These are phyloP conservation scores for Auricularia sp. DNA, from an alignment of 768 basidiomycete species.

Conservation along the genomic window DNA sequence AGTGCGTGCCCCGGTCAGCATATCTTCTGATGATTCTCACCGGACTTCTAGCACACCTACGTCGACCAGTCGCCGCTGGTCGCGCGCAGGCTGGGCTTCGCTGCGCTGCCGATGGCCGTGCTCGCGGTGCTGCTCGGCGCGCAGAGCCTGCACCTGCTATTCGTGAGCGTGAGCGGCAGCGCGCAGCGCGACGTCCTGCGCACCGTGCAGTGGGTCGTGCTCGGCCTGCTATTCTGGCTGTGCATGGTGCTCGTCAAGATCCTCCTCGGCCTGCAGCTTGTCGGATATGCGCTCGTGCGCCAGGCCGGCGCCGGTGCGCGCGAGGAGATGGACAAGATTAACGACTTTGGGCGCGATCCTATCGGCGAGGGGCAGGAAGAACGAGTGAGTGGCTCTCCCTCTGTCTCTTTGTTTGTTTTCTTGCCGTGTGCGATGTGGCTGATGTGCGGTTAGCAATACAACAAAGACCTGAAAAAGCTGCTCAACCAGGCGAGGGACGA, in stretches of 20 bases:
- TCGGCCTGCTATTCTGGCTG: constrained; percentile 68
- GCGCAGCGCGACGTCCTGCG: constrained; percentile 21
- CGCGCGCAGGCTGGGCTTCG: constrained; percentile 87
- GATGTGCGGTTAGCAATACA: constrained; percentile 49
- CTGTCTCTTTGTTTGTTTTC: background rate
- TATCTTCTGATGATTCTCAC: background rate
- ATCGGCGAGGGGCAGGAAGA: constrained; percentile 88
- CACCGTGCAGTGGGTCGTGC: constrained; percentile 53
- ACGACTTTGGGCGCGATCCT: constrained; percentile 83
- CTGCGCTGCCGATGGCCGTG: constrained; percentile 83
- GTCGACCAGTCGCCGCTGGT: constrained; percentile 95
- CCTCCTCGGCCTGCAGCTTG: constrained; percentile 80
- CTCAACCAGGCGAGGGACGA: constrained; percentile 65
- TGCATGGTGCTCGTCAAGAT: constrained; percentile 85
- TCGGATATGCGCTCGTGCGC: constrained; percentile 72
- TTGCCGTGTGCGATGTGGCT: background rate
- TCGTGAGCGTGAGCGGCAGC: constrained; percentile 27
- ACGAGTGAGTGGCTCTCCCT: constrained; percentile 37
- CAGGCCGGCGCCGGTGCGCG: constrained; percentile 68
- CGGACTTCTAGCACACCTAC: constrained; percentile 55
- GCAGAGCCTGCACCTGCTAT: constrained; percentile 56
- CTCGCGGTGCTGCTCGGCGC: constrained; percentile 67
- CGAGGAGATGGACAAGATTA: constrained; percentile 62
- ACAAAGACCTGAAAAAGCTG: constrained; percentile 65
- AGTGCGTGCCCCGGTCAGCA: constrained; percentile 28